Base-by-base conservation (phyloP, 2,329 filamentous ascomycete genomes). In the Venturia carpophila region DNA sequence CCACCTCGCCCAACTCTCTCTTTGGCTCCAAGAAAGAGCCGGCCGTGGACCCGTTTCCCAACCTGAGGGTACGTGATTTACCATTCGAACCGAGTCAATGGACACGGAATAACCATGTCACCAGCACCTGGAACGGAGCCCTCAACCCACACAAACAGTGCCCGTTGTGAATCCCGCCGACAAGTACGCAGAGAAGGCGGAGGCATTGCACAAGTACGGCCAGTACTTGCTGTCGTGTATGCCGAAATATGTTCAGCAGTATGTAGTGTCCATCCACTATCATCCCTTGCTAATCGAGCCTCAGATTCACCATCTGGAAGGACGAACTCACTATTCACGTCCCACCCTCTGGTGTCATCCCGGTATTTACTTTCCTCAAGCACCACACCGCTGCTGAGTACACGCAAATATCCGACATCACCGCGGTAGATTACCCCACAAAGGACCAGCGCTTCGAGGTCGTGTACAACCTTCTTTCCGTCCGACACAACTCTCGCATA, bases 361-460 rank as follows among this genome's bases (percentile, higher is more conserved):
- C 94, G 47, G 89, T 96, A 72, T 92, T 99, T 78, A 86, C 84
- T 67, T 99, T 99, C 81, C 83, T 99, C 72, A 97, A 97, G 81
- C 89, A 96, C 81, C 96, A 99, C 82, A 97, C 94, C 45, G 88
- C 94, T 61, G 93, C 94, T 77, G 94, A 99, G 78, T 99, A 90
- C 82, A 99, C 94, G 65, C 90, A 94, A 79, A 81, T 97, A 73
- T 90, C 88, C 75, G 90, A 92, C 75, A 90, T 99, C 75, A 97
- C 94, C 6, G 92, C 89, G 49, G 92, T 95, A 74, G 94, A 99
- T 78, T 99, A 92, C 80, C 94, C 94, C 45, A 97, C 92, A 68
- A 88, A 92, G 75, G 90, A 95, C 76, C 88, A 97, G 79, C 91
- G 94, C 67, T 99, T 99, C 79, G 94, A 99, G 81, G 84, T 99